Evolutionary conservation across 2,329 filamentous ascomycete genomes (phyloP), one percentile per base, ranked within the genome.

Genomic region (Aspergillus nomiae): DNA sequence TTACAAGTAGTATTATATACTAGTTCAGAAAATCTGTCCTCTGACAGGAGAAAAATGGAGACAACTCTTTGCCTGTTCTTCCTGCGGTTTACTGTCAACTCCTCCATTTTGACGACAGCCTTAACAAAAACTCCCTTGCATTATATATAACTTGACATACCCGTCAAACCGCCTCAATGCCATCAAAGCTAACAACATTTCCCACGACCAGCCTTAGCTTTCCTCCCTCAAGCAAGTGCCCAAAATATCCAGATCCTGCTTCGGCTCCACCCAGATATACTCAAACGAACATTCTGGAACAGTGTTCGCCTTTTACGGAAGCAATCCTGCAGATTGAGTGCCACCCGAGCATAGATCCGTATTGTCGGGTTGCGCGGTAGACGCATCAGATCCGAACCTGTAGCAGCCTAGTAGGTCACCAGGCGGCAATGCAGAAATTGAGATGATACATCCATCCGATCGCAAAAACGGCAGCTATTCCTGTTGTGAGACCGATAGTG

Each of bases 91-190:
- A 41, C 16, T 10, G 38, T n/a, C 43, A 46, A 50, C 2, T 28
- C 24, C 2, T 50, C 24, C 46, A 28, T 16, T 16, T 14, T 8
- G 19, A 84, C 71, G 0, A 84, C 75, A 36, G 80, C 62, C 63
- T 79, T 79, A 24, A 82, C 82, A n/a, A 82, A 43, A 0, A 0
- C 81, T 81, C 82, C 81, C 61, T 80, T 81, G 77, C 75, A 1
- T 69, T 70, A 16, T 73, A 74, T 4, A 83, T 78, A 66, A 77
- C 74, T 8, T 77, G 73, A 60, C 80, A 82, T 2, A 72, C 81
- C 58, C 65, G 67, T 65, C 77, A 75, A 11, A 86, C 76, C 3
- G 71, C 76, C 12, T 81, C 76, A 12, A 85, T 63, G 63, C 86
- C 78, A 4, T 74, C 71, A 32, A 85, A 65, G 6, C 78, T 64